phyloP scores from a whole-genome alignment of 768 basidiomycete species.

The Lentinula sp. region DNA sequence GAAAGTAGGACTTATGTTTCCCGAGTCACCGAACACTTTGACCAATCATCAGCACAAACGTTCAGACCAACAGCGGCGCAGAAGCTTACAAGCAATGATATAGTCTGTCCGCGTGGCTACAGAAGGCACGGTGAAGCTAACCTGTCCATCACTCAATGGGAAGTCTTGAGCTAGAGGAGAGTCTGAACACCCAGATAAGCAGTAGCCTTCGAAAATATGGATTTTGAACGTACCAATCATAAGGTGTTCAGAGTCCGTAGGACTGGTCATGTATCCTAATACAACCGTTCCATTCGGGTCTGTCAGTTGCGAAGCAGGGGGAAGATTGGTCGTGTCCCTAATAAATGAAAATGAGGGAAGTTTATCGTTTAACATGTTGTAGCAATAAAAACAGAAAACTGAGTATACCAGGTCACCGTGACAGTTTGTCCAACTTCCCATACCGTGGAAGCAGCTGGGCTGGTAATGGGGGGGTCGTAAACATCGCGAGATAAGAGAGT shows the following conservation, averaged over 20 bases:
- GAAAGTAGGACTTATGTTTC: slow-evolving; percentile 54
- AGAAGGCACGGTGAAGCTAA: slow-evolving; percentile 45
- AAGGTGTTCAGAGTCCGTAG: slow-evolving; percentile 41
- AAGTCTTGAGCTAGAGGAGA: slow-evolving; percentile 53
- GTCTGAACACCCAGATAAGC: slow-evolving; percentile 25
- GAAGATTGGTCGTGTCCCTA: slow-evolving; percentile 48
- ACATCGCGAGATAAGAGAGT: slow-evolving; percentile 30
- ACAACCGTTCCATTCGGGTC: slow-evolving; percentile 44
- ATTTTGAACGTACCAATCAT: slow-evolving; percentile 34
- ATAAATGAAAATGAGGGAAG: not conserved
- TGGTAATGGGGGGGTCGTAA: slow-evolving; percentile 40
- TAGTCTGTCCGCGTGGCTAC: slow-evolving; percentile 42
- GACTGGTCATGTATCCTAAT: slow-evolving; percentile 39
- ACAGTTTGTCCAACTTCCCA: slow-evolving; percentile 39
- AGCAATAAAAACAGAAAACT: not conserved
- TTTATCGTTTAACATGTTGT: not conserved
- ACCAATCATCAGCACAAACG: slow-evolving; percentile 2
- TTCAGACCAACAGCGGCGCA: not conserved
- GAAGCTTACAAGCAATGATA: slow-evolving; percentile 56
- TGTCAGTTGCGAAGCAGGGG: slow-evolving; percentile 37
- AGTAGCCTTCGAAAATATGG: not conserved
- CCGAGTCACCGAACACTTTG: slow-evolving; percentile 63
- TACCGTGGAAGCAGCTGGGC: slow-evolving; percentile 30
- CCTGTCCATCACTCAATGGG: slow-evolving; percentile 42
- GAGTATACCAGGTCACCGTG: slow-evolving; percentile 45